Evolutionary conservation across 257 asterid genomes (phyloP), one percentile per base, ranked within the genome.

Genomic region (Salvia rosmarinus): DNA sequence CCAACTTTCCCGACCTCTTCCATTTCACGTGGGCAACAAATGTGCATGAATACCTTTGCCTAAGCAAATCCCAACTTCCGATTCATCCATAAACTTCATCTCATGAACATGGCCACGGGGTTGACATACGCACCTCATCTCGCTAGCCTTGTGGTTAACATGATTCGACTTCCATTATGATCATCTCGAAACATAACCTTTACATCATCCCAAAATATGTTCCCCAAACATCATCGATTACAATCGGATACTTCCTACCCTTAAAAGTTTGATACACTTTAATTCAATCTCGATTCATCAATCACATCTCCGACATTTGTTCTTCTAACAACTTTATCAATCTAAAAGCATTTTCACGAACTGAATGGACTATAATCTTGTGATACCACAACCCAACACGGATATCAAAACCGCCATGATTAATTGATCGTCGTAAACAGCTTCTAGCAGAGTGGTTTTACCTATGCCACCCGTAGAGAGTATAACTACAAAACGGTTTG

Each of bases 51-150:
- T 56, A 70, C 67, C 46, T 56, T 69, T 3, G 44, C 65, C n/a
- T 56, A 0, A 70, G 66, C 67, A 70, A 10, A 23, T 55, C 13
- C 74, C 74, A 70, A 30, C 67, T 56, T 28, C n/a, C 46, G 42
- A 1, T 4, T 5, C 52, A 37, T 52, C 54, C 40, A 52, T 52
- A 14, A 68, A 52, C 10, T 14, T 5, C 54, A 68, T 52, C 28
- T 35, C 39, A 52, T 68, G 64, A 35, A 51, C n/a, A 35, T 2
- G 50, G 63, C 52, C 21, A 4, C 21, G 20, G 40, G 11, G 30
- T 40, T 16, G 12, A 64, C 51, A 52, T 52, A 68, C 20, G 10
- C 9, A 7, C 40, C 64, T 13, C 64, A 37, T 39, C n/a, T n/a
- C 0, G 23, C 12, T 37, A 35, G 64, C 54, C 73, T 68, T 14